Percentiles rank a stretch among this genome's conserved stretches.
Conservation (phyloP, 2,329 filamentous ascomycete genomes). For the Dothistroma septosporum region DNA sequence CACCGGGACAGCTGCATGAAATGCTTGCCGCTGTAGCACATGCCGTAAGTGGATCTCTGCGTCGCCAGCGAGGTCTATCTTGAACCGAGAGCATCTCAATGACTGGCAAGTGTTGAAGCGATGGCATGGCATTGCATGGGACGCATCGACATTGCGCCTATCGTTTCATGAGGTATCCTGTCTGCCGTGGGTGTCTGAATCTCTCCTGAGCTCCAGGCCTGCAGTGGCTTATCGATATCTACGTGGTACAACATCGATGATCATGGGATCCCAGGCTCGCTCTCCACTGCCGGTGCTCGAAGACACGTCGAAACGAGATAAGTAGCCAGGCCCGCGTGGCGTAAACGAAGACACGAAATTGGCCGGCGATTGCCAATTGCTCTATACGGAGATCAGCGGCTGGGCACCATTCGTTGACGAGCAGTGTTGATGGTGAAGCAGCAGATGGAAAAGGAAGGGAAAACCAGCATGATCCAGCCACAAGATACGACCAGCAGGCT, state of each 20-base stretch:
- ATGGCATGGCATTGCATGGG: background rate
- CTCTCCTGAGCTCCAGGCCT: no score
- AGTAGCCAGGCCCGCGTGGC: no score
- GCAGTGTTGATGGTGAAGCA: no score
- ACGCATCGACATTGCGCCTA: no score
- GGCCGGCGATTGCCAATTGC: no score
- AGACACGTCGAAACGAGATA: no score
- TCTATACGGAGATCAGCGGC: no score
- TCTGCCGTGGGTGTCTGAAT: no score
- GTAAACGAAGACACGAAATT: no score
- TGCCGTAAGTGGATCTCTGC: background rate
- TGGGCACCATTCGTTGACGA: no score
- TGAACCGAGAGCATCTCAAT: background rate
- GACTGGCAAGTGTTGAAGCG: background rate
- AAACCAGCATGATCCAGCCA: background rate
- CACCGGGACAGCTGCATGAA: background rate
- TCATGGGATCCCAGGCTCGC: background rate
- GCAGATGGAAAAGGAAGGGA: no score
- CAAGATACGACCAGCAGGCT: background rate
- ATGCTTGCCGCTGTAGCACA: background rate
- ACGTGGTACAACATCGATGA: background rate
- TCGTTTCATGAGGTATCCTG: no score
- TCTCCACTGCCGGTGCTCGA: background rate
- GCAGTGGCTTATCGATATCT: background rate
- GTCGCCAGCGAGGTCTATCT: background rate